Percentiles rank a stretch among this genome's conserved stretches.
Evolutionary conservation across 1,284 basidiomycete species (phyloP).

Genomic region (Ustilago nuda): DNA sequence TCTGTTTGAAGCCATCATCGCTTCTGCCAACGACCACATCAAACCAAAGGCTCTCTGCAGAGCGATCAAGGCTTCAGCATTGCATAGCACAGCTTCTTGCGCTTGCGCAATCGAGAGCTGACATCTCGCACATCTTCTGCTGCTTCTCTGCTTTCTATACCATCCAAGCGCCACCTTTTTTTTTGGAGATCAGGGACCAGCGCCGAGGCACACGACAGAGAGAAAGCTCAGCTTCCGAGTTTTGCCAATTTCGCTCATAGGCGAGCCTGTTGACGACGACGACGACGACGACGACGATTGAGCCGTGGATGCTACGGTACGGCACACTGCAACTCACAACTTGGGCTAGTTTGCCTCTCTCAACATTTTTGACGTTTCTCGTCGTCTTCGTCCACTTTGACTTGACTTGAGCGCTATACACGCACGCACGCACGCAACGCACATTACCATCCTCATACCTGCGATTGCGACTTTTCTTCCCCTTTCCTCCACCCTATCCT

Average conservation of each 20-base stretch:
- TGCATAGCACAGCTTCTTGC: neutral
- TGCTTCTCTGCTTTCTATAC: neutral
- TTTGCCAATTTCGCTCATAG: slow-evolving; percentile 2
- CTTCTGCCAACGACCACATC: slow-evolving; percentile 1
- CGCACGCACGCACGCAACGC: slow-evolving; percentile 4
- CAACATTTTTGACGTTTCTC: neutral
- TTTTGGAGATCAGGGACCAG: too few species aligned
- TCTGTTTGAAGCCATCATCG: slow-evolving; percentile 2
- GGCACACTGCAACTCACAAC: neutral
- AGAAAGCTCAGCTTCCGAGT: slow-evolving; percentile 8
- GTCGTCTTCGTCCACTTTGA: neutral
- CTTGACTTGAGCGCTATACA: neutral
- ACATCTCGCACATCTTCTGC: slow-evolving; percentile 2
- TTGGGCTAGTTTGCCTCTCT: neutral
- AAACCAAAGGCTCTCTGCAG: neutral
- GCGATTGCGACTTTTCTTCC: neutral
- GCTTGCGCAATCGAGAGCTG: slow-evolving; percentile 15
- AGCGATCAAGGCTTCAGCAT: neutral
- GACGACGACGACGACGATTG: neutral
- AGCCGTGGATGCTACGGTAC: neutral
- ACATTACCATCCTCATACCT: neutral
- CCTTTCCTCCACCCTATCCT: neutral
- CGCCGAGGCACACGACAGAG: neutral
- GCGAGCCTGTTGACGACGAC: neutral
- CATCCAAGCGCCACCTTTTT: neutral